Percentiles rank a stretch among this genome's conserved stretches.
phyloP scores from a whole-genome alignment of 164 flowering plant genomes.

The Vitis rupestris region DNA sequence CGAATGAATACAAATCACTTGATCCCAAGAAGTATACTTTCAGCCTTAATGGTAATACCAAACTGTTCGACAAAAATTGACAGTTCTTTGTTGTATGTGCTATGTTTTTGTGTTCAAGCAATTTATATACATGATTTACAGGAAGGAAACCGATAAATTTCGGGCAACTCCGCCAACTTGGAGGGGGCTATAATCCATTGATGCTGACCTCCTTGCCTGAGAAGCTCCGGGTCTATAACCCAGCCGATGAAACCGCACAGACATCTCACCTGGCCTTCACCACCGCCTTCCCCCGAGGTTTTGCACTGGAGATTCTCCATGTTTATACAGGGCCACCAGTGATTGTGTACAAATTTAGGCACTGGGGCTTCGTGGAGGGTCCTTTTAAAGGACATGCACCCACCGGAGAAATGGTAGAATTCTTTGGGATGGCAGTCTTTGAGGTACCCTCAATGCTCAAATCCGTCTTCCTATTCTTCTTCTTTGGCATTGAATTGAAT shows the following conservation, averaged over 20 bases:
- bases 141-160: constrained; percentile 42
- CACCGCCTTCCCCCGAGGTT: constrained; percentile 60
- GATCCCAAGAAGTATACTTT: neutral
- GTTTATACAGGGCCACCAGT: constrained; percentile 67
- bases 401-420: constrained; percentile 41
- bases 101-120: no score
- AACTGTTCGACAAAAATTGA: no score
- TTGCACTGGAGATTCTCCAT: constrained; percentile 62
- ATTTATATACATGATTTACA: constrained; percentile 4
- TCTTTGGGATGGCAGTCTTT: no score
- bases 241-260: constrained; percentile 58
- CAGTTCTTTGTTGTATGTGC: no score
- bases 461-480: no score
- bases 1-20: constrained; percentile 11
- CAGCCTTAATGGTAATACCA: no score
- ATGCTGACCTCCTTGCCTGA: constrained; percentile 52
- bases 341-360: constrained; percentile 64
- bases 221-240: constrained; percentile 52
- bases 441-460: no score
- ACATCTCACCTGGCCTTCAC: constrained; percentile 60
- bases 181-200: constrained; percentile 69
- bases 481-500: no score
- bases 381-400: constrained; percentile 60
- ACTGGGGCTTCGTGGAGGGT: constrained; percentile 76
- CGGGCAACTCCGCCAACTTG: no score